Evolutionary conservation across 2,329 filamentous ascomycete genomes (phyloP), one percentile per base, ranked within the genome.

Genomic region (Aspergillus persii): DNA sequence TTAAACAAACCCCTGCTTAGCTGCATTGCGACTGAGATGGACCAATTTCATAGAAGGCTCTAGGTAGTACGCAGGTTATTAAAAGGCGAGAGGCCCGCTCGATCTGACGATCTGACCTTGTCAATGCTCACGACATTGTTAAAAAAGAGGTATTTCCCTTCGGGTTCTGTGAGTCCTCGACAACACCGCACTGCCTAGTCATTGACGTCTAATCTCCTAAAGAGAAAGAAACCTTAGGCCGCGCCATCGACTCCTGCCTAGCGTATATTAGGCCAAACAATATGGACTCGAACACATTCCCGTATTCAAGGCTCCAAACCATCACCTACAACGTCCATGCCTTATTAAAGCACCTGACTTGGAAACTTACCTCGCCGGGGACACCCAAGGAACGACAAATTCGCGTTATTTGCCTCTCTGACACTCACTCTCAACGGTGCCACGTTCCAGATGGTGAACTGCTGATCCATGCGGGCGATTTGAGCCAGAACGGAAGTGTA

Each of bases 401-500:
- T 12, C 36, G 36, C 36, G 15, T 39, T 12, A 49, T 59, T 11
- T 65, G 61, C 36, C 65, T 73, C 36, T 73, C 71, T 5, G 71
- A 73, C 56, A 73, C 70, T 2, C 72, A 74, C 36, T 71, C 71
- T 46, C 50, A 41, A 8, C 64, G 66, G 29, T 54, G 56, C 1
- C 9, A 18, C 1, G n/a, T 74, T n/a, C 65, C 66, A 2, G 62
- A 69, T 63, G 55, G 80, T 52, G 58, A 81, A 56, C 55, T 75
- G 66, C 56, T 74, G 48, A 67, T 82, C 71, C 77, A 82, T 75
- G 46, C 80, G 68, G 56, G 77, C 61, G 67, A 75, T 66, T 55
- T 72, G 51, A 69, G 89, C 27, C 86, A 90, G 65, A 79, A 77
- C 4, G 92, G 93, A 18, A 87, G 85, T 4, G 81, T 83, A 0